Conservation (phyloP, 2,329 filamentous ascomycete species). For the Sporothrix pallida region DNA sequence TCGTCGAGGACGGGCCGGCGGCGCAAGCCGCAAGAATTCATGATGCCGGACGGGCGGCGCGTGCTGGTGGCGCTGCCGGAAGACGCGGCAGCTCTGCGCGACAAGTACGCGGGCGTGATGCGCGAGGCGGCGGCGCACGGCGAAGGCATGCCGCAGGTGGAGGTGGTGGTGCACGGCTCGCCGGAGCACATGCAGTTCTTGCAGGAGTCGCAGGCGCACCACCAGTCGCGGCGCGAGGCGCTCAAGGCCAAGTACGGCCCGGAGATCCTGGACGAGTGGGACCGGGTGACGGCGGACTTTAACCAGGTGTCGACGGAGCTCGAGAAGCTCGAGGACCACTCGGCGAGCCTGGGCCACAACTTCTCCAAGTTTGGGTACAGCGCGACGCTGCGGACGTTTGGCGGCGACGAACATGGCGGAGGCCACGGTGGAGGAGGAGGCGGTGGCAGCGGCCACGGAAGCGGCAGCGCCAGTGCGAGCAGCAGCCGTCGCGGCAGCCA, state of each 20-base stretch:
- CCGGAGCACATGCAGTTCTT: conserved; percentile 55
- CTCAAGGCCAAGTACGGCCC: conserved; percentile 57
- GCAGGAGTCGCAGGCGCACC: conserved; percentile 57
- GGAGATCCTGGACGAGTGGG: conserved; percentile 60
- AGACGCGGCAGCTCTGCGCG: conserved; percentile 56
- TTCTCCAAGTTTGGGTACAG: conserved; percentile 69
- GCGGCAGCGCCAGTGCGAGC: conserved; percentile 1
- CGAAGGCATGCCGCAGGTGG: conserved; percentile 50
- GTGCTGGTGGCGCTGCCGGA: conserved; percentile 64
- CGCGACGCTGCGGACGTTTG: conserved; percentile 59
- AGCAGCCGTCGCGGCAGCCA: conserved; percentile 23
- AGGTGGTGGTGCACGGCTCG: conserved; percentile 64
- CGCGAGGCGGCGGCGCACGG: conserved; percentile 33
- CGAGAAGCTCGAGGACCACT: conserved; percentile 58
- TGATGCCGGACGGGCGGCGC: conserved; percentile 60
- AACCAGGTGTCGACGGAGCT: conserved; percentile 59
- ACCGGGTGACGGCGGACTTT: conserved; percentile 59
- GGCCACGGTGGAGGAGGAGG: conserved; percentile 5
- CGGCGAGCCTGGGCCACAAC: conserved; percentile 59
- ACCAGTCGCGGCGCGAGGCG: conserved; percentile 54
- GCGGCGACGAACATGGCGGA: conserved; percentile 36
- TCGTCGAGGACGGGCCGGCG: conserved; percentile 35
- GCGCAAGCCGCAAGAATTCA: conserved; percentile 57
- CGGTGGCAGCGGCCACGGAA: background rate
- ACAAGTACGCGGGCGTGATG: conserved; percentile 48